Evolutionary conservation across 2,329 filamentous ascomycete genomes (phyloP), one percentile per base, ranked within the genome.

Genomic region (Arachnopeziza araneosa): DNA sequence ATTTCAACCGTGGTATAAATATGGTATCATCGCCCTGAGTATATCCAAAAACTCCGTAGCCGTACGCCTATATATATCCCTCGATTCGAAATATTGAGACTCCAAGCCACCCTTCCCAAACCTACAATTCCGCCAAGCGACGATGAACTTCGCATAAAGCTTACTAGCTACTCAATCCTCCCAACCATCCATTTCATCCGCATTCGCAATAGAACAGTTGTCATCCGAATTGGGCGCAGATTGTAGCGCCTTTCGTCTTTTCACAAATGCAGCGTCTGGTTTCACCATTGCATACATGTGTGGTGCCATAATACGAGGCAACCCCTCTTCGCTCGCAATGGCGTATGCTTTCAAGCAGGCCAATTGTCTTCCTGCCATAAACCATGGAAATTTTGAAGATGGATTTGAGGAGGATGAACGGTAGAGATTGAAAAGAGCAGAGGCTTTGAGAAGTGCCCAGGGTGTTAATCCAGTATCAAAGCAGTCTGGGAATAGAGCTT

Each of bases 401-500:
- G n/a, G n/a, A n/a, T 24, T 8, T 12, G 10, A 19, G 3, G 12
- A 19, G 36, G 3, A n/a, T n/a, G n/a, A 14, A 24, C 19, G 22
- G 24, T 21, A 54, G 24, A n/a, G 22, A 19, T 26, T 4, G 26
- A 54, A 54, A 24, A 54, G 24, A n/a, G 52, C 52, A 2, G 52
- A 54, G 3, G 52, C 52, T n/a, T 26, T 24, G 2, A 54, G 52
- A 7, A 54, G 24, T 8, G 52, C 52, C 52, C 52, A 54, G 12
- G 52, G 52, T 24, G 21, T 22, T 9, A 23, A 9, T 24, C 50
- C 21, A n/a, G 23, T 17, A n/a, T 24, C 23, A 26, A 26, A 26
- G 52, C 22, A 54, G 52, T 54, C 26, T 8, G 24, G 60, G 12
- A 66, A 24, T 50, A 70, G 55, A 23, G 56, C n/a, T 55, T 65